Evolutionary conservation across 2,329 filamentous ascomycete genomes (phyloP), one percentile per base, ranked within the genome.

Genomic region (Hymenoscyphus repandus): DNA sequence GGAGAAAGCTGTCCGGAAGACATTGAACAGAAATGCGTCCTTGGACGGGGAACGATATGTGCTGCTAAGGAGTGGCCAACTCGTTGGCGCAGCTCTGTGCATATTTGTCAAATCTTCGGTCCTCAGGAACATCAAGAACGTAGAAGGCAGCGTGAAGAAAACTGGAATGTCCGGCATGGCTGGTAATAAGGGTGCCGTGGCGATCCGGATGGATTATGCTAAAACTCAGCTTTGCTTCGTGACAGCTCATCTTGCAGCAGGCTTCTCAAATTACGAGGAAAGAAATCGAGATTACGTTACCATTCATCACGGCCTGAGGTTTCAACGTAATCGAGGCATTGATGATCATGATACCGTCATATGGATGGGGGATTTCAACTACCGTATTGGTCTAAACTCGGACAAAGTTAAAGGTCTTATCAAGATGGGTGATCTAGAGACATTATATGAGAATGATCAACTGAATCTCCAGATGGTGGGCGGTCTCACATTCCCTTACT

Each of bases 301-400:
- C 7, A 67, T 67, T 54, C 85, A 88, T 59, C 80, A 88, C 54
- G 93, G 93, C 2, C 70, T 99, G 32, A 82, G 88, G 36, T 99
- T 99, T 65, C 92, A 96, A 68, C 81, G 90, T 49, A 96, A 96
- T 63, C 78, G 90, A 51, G 81, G 86, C 5, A 97, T 99, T 55
- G 89, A 93, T 61, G 87, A 97, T 66, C 93, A 99, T 65, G 81
- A 85, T 59, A 78, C 88, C 18, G 85, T 97, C 33, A 85, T 96
- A 47, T 99, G 93, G 92, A 78, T 96, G 38, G 93, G 93, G 5
- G 93, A 99, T 68, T 99, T 99, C 74, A 99, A 99, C 66, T 99
- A 99, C 69, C 86, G 93, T 15, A 95, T 99, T 61, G 92, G 91
- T 1, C 76, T 97, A 51, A 79, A 78, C 40, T 83, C 89, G 57